phyloP scores from a whole-genome alignment of 2,329 filamentous ascomycete species.

The Triangularia verruculosa region DNA sequence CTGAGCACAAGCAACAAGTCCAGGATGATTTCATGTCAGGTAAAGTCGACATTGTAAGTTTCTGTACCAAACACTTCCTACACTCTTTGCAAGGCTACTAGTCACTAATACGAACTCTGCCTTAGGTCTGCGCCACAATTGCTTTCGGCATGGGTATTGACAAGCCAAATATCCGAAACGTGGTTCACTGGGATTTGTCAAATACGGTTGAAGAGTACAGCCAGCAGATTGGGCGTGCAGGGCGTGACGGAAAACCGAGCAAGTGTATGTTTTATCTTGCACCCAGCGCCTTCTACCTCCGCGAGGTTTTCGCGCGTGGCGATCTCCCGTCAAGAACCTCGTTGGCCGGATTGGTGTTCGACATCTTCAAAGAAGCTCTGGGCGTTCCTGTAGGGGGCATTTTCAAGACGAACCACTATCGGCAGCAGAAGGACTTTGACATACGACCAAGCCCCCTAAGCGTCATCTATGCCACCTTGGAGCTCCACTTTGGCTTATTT shows the following conservation, averaged over 20 bases:
- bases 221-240: constrained; percentile 56
- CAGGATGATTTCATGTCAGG: constrained; percentile 53
- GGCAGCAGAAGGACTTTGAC: constrained; percentile 50
- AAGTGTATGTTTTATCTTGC: constrained; percentile 58
- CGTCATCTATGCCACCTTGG: constrained; percentile 58
- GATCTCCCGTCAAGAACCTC: constrained; percentile 55
- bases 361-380: constrained; percentile 45
- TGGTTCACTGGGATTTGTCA: constrained; percentile 52
- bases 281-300: constrained; percentile 54
- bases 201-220: constrained; percentile 55
- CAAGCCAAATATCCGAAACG: constrained; percentile 53
- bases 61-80: background rate
- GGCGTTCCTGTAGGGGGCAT: constrained; percentile 24
- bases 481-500: constrained; percentile 55
- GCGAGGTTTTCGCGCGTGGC: constrained; percentile 58
- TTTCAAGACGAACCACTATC: constrained; percentile 37
- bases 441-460: constrained; percentile 49
- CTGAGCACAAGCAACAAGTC: constrained; percentile 41
- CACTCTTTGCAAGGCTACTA: background rate
- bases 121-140: constrained; percentile 44
- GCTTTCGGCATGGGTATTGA: constrained; percentile 62
- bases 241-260: constrained; percentile 51
- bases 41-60: constrained; percentile 44
- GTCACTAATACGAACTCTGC: background rate
- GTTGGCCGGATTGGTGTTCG: constrained; percentile 45